A percentile compares a stretch with the other conserved stretches of the same genome.
These are phyloP conservation scores for Melastoma candidum DNA, from an alignment of 441 rosid genomes.

Conservation along the genomic window DNA sequence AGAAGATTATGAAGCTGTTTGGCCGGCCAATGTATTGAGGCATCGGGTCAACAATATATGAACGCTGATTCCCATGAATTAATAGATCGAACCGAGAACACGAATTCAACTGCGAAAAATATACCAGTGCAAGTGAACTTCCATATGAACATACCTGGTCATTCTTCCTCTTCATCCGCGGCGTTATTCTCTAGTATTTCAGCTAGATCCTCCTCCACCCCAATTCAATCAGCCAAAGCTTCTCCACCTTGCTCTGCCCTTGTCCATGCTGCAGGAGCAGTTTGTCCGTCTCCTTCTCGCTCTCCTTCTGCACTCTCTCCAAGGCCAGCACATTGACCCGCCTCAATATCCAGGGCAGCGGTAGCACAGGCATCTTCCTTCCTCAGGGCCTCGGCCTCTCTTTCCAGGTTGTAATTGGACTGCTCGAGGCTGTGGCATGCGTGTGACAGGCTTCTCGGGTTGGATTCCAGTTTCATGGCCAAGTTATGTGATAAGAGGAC, in stretches of 20 bases:
- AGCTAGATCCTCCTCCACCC: conserved; percentile 85
- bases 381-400: conserved; percentile 64
- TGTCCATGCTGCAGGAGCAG: conserved; percentile 93
- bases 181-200: conserved; percentile 63
- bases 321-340: conserved; percentile 62
- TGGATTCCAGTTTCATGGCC: conserved; percentile 80
- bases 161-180: conserved; percentile 49
- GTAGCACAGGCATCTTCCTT: conserved; percentile 30
- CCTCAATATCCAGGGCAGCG: conserved; percentile 44
- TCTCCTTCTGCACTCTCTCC: conserved; percentile 93
- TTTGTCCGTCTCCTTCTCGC: conserved; percentile 84
- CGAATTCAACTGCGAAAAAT: no score
- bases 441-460: conserved; percentile 69
- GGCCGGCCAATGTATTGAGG: no score
- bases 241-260: conserved; percentile 93
- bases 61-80: no score
- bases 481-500: conserved; percentile 44
- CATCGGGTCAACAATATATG: no score
- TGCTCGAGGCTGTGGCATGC: conserved; percentile 91
- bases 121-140: no score
- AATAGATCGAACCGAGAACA: no score
- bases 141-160: background rate
- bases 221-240: conserved; percentile 55
- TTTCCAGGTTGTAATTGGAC: conserved; percentile 64
- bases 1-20: no score